phyloP scores from a whole-genome alignment of 1,284 basidiomycete species.

The Rhodotorula glutinis region DNA sequence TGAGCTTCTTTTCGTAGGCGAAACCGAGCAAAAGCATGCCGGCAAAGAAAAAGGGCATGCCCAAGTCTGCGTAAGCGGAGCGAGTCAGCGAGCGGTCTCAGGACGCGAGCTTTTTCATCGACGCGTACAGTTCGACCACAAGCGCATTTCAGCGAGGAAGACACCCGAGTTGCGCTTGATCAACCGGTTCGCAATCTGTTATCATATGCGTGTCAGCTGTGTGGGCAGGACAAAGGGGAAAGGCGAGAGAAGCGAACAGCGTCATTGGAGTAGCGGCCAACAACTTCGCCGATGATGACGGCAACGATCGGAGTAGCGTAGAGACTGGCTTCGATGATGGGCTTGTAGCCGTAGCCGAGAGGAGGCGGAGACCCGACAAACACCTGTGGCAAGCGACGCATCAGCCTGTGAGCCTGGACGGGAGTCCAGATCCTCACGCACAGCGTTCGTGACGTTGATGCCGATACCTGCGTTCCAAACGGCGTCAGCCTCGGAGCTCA shows the following conservation, averaged over 20 bases:
- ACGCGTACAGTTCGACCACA: conserved; percentile 60
- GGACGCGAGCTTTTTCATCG: conserved; percentile 56
- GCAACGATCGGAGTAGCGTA: conserved; percentile 52
- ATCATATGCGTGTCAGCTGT: too few relatives aligned
- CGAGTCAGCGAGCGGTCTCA: conserved; percentile 44
- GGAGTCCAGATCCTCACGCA: conserved; percentile 46
- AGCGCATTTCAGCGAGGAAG: conserved; percentile 65
- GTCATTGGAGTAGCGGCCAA: conserved; percentile 66
- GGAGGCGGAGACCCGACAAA: conserved; percentile 60
- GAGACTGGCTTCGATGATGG: conserved; percentile 19
- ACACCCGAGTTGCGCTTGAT: conserved; percentile 63
- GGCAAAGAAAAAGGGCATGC: conserved; percentile 48
- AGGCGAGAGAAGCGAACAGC: conserved; percentile 45
- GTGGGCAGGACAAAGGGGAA: too few relatives aligned
- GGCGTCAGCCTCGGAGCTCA: not conserved
- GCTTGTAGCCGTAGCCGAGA: conserved; percentile 55
- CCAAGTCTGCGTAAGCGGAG: not conserved
- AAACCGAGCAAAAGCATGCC: conserved; percentile 62
- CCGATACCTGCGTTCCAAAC: conserved; percentile 49
- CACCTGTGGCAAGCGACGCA: conserved; percentile 2
- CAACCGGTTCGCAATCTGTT: conserved; percentile 57
- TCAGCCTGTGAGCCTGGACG: too few relatives aligned
- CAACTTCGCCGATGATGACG: conserved; percentile 64
- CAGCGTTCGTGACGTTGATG: conserved; percentile 69
- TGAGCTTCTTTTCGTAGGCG: conserved; percentile 60